phyloP scores from a whole-genome alignment of 2,329 filamentous ascomycete species.

The Epichloe coenophiala region DNA sequence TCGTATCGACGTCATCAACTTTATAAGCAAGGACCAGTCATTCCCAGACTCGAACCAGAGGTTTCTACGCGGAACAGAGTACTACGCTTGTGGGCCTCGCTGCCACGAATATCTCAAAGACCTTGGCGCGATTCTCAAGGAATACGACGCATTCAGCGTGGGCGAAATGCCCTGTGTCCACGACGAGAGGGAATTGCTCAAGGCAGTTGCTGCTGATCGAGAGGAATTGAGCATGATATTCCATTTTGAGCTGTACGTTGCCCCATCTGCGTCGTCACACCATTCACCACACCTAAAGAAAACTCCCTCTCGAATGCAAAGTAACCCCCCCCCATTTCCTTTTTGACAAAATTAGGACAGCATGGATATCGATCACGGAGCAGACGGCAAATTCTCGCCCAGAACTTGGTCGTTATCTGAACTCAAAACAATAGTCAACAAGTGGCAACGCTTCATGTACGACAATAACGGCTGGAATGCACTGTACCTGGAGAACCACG shows the following conservation, averaged over 20 bases:
- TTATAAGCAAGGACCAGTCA: conserved; percentile 46
- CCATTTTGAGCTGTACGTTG: conserved; percentile 49
- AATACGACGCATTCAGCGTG: conserved; percentile 37
- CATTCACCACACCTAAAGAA: too few relatives aligned
- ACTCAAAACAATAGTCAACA: conserved; percentile 38
- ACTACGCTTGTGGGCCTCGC: conserved; percentile 40
- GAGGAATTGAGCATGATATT: conserved; percentile 60
- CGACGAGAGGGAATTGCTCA: conserved; percentile 29
- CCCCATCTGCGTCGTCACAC: neutral
- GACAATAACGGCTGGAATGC: conserved; percentile 50
- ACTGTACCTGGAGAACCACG: conserved; percentile 53
- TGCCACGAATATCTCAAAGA: conserved; percentile 33
- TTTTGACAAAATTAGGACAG: conserved; percentile 12
- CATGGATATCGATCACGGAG: conserved; percentile 35
- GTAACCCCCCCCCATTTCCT: neutral
- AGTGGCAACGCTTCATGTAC: conserved; percentile 48
- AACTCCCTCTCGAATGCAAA: neutral
- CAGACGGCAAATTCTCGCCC: conserved; percentile 28
- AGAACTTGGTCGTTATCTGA: conserved; percentile 33
- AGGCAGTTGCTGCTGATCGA: conserved; percentile 38
- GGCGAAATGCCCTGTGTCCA: conserved; percentile 36
- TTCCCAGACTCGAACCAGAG: conserved; percentile 35
- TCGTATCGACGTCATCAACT: conserved; percentile 55
- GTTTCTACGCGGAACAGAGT: conserved; percentile 22
- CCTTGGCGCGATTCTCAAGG: conserved; percentile 28